Conservation (phyloP, 148 eudicot genomes). For the Dysphania ambrosioides region DNA sequence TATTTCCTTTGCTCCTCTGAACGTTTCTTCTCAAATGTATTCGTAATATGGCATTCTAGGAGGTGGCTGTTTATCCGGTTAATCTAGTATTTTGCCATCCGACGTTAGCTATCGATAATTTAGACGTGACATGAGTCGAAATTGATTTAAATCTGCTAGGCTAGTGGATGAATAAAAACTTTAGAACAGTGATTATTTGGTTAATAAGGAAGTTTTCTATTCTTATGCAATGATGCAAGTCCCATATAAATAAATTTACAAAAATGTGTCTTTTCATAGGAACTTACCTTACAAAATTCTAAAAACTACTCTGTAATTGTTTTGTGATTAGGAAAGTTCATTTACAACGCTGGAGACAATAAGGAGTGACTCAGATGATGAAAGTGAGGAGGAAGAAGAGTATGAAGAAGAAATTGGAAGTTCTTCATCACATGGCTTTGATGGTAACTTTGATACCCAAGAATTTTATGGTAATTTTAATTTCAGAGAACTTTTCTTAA, state of each 20-base stretch:
- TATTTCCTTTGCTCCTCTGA: neutral
- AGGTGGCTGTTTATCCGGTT: neutral
- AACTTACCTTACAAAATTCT: neutral
- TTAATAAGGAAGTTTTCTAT: too few species aligned
- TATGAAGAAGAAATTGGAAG: slow-evolving; percentile 30
- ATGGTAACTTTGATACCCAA: slow-evolving; percentile 28
- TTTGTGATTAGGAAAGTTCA: slow-evolving; percentile 32
- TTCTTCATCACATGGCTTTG: slow-evolving; percentile 22
- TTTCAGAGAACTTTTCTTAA: neutral
- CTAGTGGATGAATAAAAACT: neutral
- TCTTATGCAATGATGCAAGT: neutral
- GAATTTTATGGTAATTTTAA: slow-evolving; percentile 27
- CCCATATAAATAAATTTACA: neutral
- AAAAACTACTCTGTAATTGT: neutral
- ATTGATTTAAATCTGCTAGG: neutral
- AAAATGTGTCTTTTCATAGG: neutral
- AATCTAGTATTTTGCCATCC: too few species aligned
- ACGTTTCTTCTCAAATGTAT: neutral
- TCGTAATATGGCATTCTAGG: neutral
- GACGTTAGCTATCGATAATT: neutral
- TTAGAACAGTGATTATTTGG: too few species aligned
- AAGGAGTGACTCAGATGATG: slow-evolving; percentile 23
- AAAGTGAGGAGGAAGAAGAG: slow-evolving; percentile 21
- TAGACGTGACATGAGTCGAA: neutral
- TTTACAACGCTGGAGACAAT: slow-evolving; percentile 34